Evolutionary conservation across 208 protist species (phyloP).

Genomic region (Porcisia deanei): DNA sequence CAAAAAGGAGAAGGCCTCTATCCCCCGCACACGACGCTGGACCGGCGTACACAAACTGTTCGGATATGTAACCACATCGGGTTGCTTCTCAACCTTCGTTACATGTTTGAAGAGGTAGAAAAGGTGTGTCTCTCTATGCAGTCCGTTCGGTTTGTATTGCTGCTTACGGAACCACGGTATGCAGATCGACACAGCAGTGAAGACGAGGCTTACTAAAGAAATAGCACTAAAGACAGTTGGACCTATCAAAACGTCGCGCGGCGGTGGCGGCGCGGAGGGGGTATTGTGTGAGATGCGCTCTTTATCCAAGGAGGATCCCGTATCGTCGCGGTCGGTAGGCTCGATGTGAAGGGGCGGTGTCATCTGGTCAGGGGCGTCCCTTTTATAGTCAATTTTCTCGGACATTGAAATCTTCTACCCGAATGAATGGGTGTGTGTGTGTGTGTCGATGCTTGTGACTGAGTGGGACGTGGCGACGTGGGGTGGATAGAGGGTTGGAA

Average conservation of each 20-base stretch:
- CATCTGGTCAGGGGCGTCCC: constrained; percentile 15
- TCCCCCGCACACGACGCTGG: constrained; percentile 37
- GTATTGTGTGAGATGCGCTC: constrained; percentile 5
- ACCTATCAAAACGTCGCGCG: constrained; percentile 51
- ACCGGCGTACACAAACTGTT: constrained; percentile 43
- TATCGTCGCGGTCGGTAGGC: constrained; percentile 14
- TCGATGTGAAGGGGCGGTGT: constrained; percentile 20
- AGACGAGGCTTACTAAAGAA: constrained; percentile 41
- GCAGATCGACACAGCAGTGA: constrained; percentile 53
- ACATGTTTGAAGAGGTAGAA: constrained; percentile 64
- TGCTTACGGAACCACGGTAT: constrained; percentile 67
- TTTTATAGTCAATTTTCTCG: constrained; percentile 22
- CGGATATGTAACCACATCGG: constrained; percentile 26
- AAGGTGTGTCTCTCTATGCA: constrained; percentile 28
- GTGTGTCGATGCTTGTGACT: neutral
- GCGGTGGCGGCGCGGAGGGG: constrained; percentile 47
- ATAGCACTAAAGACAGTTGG: constrained; percentile 38
- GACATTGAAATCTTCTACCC: neutral
- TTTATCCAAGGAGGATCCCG: constrained; percentile 26
- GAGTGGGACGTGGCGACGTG: neutral
- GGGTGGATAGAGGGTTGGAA: neutral
- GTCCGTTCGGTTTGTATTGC: constrained; percentile 50
- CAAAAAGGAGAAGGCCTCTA: constrained; percentile 57
- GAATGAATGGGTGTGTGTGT: neutral
- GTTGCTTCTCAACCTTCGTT: constrained; percentile 28